Evolutionary conservation across 2,329 filamentous ascomycete species (phyloP), one percentile per base, ranked within the genome.

Genomic region (Aspergillus phoenicis): DNA sequence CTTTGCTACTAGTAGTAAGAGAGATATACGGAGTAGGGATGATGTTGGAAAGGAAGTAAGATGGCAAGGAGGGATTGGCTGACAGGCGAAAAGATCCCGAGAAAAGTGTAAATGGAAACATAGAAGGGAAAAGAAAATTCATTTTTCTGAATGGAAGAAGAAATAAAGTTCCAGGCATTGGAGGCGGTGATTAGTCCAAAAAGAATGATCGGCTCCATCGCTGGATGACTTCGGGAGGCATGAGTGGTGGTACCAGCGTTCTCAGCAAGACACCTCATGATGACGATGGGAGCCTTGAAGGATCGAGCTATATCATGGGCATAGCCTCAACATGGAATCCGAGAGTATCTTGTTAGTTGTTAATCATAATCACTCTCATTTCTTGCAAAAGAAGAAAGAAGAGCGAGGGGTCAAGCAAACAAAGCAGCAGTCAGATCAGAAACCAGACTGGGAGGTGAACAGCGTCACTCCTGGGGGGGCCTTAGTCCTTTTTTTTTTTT

Each of bases 201-300:
- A 36, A 36, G 20, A 45, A 56, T 56, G 24, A 47, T 56, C 36
- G 33, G 26, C 26, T 57, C 41, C 41, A 45, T 45, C 20, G 41
- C 41, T 45, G 41, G 41, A 45, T 45, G 20, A 45, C 33, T 36
- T 36, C 33, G 33, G 33, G 33, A 36, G 33, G 33, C 41, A 22
- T n/a, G 49, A 26, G 36, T 49, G 22, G 49, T 61, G 43, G 30
- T 52, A 36, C 52, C 41, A 39, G 54, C 20, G 28, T 61, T 52
- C 38, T 45, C 22, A 36, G 45, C 49, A 57, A 5, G 43, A 43
- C 60, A 63, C 58, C 59, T 63, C 62, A 63, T 63, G 28, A 63
- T 63, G 62, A 63, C 62, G 62, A 59, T 36, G 38, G 11, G 43
- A 13, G 36, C 52, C 48, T 2, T 36, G 33, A 28, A 13, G 39